Evolutionary conservation across 2,329 filamentous ascomycete genomes (phyloP).

Genomic region (Fusarium anguioides): DNA sequence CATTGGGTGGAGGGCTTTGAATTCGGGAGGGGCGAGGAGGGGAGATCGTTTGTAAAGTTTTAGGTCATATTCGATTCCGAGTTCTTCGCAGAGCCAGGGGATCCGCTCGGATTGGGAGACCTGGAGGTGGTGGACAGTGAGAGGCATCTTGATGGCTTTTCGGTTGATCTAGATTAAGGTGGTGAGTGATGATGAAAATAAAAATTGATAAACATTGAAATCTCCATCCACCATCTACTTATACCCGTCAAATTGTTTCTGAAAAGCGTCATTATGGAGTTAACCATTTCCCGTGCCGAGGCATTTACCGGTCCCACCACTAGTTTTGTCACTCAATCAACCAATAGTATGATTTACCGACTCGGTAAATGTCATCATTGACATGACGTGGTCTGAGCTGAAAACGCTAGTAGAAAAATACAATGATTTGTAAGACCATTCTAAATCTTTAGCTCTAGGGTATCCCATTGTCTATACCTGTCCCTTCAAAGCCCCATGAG

Average conservation of each 20-base stretch:
- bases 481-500: neutral
- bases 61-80: conserved; percentile 62
- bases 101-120: conserved; percentile 72
- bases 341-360: conserved; percentile 21
- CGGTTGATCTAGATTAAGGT: neutral
- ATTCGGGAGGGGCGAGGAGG: conserved; percentile 36
- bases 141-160: conserved; percentile 27
- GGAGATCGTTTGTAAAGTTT: conserved; percentile 37
- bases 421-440: conserved; percentile 3
- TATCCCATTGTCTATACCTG: neutral
- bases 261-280: conserved; percentile 13
- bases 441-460: neutral
- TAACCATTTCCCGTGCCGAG: conserved; percentile 5
- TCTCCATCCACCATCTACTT: conserved; percentile 6
- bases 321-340: accelerated
- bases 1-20: conserved; percentile 54
- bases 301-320: conserved; percentile 21
- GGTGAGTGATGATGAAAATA: neutral
- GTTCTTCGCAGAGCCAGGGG: conserved; percentile 73
- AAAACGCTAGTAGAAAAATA: neutral
- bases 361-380: neutral
- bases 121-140: conserved; percentile 65
- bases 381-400: neutral
- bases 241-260: conserved; percentile 3
- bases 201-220: neutral